A percentile compares a stretch with the other conserved stretches of the same genome.
These are phyloP conservation scores for Schizosaccharomyces osmophilus DNA, from an alignment of 805 yeast genomes.

Conservation along the genomic window DNA sequence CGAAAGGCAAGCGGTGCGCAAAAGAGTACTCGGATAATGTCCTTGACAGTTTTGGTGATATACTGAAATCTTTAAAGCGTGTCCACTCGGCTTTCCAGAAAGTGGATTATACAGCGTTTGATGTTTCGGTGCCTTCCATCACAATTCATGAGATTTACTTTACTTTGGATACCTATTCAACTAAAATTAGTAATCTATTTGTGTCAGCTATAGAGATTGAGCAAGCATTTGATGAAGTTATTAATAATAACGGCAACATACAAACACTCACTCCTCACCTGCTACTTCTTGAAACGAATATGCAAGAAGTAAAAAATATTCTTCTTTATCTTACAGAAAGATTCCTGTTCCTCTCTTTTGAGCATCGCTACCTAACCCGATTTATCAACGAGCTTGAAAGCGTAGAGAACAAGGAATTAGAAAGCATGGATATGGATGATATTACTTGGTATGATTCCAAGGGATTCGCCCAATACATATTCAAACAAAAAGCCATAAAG, in stretches of 20 bases:
- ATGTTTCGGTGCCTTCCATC: too few relatives aligned
- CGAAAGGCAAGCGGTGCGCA: not conserved
- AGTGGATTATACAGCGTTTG: too few relatives aligned
- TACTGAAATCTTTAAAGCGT: too few relatives aligned
- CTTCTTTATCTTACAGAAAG: not conserved
- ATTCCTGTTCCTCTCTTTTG: not conserved
- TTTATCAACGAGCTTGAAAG: not conserved
- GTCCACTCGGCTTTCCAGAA: too few relatives aligned
- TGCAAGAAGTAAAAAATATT: not conserved
- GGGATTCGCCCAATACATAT: not conserved
- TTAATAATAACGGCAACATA: not conserved
- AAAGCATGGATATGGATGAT: not conserved
- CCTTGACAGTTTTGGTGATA: too few relatives aligned
- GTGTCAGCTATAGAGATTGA: too few relatives aligned
- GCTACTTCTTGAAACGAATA: not conserved
- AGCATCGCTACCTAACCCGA: not conserved
- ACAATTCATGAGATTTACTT: too few relatives aligned
- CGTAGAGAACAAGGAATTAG: not conserved
- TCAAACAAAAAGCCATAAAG: not conserved
- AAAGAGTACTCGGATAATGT: too few relatives aligned
- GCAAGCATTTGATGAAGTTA: too few relatives aligned
- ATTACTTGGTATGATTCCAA: not conserved
- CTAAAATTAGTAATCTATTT: too few relatives aligned
- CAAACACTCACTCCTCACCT: not conserved
- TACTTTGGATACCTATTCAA: too few relatives aligned